A percentile compares a stretch with the other conserved stretches of the same genome.
These are phyloP conservation scores for Hemisphaericaspora nanyangensis DNA, from an alignment of 805 yeast genomes.

Conservation along the genomic window DNA sequence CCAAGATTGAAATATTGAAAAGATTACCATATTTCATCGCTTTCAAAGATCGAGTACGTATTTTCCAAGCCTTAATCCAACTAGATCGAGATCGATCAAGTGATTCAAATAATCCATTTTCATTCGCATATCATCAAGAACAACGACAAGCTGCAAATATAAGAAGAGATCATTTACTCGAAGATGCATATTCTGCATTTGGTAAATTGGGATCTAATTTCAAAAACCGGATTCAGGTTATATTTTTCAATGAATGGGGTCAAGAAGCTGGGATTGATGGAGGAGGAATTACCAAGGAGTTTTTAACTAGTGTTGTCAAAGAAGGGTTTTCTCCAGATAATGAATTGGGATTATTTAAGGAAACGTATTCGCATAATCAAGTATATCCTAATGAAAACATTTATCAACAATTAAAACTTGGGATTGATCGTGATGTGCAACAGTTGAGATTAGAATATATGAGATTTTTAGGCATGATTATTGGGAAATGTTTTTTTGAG, in stretches of 20 bases:
- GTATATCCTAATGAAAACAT: slow-evolving; percentile 71
- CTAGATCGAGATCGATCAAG: slow-evolving; percentile 40
- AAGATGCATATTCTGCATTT: slow-evolving; percentile 68
- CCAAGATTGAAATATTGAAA: slow-evolving; percentile 49
- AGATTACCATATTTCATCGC: slow-evolving; percentile 77
- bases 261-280: slow-evolving; percentile 94
- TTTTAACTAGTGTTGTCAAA: slow-evolving; percentile 65
- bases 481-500: slow-evolving; percentile 89
- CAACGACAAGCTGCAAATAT: slow-evolving; percentile 46
- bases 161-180: slow-evolving; percentile 64
- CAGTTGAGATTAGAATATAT: slow-evolving; percentile 26
- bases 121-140: slow-evolving; percentile 14
- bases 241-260: slow-evolving; percentile 61
- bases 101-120: slow-evolving; percentile 8
- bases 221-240: slow-evolving; percentile 58
- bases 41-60: slow-evolving; percentile 67
- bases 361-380: slow-evolving; percentile 48
- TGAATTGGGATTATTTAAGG: slow-evolving; percentile 33
- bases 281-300: slow-evolving; percentile 93
- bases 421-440: slow-evolving; percentile 28
- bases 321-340: slow-evolving; percentile 55
- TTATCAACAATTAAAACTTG: slow-evolving; percentile 27
- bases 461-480: slow-evolving; percentile 72
- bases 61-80: slow-evolving; percentile 62
- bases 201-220: slow-evolving; percentile 49